Percentiles rank a stretch among this genome's conserved stretches.
These are phyloP conservation scores for Phialocephala sp. DNA, from an alignment of 2,329 filamentous ascomycete species.

Conservation along the genomic window DNA sequence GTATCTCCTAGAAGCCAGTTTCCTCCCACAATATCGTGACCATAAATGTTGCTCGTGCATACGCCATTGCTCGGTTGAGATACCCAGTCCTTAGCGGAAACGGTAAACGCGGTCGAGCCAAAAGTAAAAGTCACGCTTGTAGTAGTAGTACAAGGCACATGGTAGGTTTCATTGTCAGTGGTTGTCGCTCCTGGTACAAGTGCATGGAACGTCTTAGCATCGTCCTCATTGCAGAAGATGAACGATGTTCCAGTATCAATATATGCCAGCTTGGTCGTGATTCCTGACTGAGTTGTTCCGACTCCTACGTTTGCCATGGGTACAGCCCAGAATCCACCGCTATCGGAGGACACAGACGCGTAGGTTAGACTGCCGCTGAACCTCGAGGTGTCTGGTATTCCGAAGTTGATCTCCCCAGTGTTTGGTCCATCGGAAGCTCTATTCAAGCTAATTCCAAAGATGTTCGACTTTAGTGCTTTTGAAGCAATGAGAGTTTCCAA, in stretches of 20 bases:
- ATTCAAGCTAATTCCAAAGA: constrained; percentile 75
- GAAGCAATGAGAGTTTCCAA: constrained; percentile 64
- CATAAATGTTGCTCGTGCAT: constrained; percentile 77
- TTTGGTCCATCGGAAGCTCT: constrained; percentile 68
- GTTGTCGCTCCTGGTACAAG: constrained; percentile 63
- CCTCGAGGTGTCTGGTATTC: constrained; percentile 68
- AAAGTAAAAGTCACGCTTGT: constrained; percentile 69
- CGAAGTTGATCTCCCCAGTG: constrained; percentile 80
- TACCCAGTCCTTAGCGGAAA: constrained; percentile 76
- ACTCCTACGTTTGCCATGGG: constrained; percentile 68
- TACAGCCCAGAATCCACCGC: constrained; percentile 73
- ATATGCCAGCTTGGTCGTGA: constrained; percentile 62
- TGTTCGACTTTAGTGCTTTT: constrained; percentile 64
- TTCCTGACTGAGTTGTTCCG: constrained; percentile 60
- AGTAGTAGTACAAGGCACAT: constrained; percentile 73
- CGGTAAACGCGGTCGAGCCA: constrained; percentile 67
- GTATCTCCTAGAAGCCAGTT: constrained; percentile 83
- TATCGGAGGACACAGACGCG: constrained; percentile 55
- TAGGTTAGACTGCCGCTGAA: constrained; percentile 74
- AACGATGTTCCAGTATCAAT: constrained; percentile 87
- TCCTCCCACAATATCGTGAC: constrained; percentile 66
- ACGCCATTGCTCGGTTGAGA: constrained; percentile 43
- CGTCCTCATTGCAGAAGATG: constrained; percentile 70
- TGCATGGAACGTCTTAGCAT: constrained; percentile 71
- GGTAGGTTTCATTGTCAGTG: constrained; percentile 66